These are phyloP conservation scores for Colletotrichum somersetense DNA, from an alignment of 2,329 filamentous ascomycete species.

Conservation along the genomic window DNA sequence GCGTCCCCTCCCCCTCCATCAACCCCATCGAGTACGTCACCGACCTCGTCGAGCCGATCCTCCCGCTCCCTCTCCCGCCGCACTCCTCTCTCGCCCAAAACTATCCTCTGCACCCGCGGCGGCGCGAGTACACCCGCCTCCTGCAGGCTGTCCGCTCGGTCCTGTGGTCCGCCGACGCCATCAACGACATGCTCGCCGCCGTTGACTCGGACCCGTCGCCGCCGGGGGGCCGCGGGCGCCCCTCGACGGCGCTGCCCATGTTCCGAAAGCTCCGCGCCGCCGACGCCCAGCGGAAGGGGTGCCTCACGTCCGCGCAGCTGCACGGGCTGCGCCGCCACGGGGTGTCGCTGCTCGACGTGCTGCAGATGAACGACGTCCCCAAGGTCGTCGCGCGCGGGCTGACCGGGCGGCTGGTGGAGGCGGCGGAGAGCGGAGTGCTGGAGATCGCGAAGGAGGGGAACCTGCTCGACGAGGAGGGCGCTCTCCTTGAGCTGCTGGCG, in stretches of 20 bases:
- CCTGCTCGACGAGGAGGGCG: constrained; percentile 18
- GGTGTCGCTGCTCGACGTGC: constrained; percentile 24
- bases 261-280: constrained; percentile 31
- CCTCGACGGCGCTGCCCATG: constrained; percentile 15
- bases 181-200: constrained; percentile 30
- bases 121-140: constrained; percentile 16
- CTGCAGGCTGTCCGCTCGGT: constrained; percentile 33
- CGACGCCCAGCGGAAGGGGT: constrained; percentile 11
- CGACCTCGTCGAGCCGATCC: constrained; percentile 18
- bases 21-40: constrained; percentile 14
- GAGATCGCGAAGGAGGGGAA: constrained; percentile 9
- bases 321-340: constrained; percentile 12
- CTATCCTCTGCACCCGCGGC: background rate
- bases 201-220: constrained; percentile 14
- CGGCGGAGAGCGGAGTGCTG: constrained; percentile 23
- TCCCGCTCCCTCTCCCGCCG: background rate
- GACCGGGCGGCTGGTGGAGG: constrained; percentile 5
- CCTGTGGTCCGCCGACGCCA: constrained; percentile 19
- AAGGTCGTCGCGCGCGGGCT: constrained; percentile 12
- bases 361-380: constrained; percentile 22
- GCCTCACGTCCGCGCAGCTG: constrained; percentile 20
- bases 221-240: background rate
- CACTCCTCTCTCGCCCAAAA: background rate
- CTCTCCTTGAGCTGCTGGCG: constrained; percentile 20
- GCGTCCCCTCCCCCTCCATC: constrained; percentile 24